phyloP scores from a whole-genome alignment of 2,329 filamentous ascomycete species.

The Colletotrichum gigasporum region DNA sequence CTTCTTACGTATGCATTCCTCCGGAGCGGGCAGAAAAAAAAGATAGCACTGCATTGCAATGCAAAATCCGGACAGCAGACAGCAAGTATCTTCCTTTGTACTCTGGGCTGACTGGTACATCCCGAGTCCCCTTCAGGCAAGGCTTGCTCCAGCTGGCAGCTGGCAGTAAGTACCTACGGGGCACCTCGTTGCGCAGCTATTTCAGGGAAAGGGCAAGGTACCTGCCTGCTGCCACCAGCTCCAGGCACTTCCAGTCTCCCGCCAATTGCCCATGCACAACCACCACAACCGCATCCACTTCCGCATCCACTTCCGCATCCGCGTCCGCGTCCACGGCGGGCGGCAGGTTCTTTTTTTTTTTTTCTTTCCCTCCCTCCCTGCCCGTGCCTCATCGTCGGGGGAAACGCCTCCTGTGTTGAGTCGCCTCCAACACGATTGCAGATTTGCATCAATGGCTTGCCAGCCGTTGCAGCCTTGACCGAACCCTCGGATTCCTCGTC shows the following conservation, averaged over 20 bases:
- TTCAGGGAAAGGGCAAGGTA: too few relatives aligned
- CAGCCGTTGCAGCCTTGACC: constrained; percentile 27
- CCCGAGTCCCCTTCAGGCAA: too few relatives aligned
- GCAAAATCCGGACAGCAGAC: too few relatives aligned
- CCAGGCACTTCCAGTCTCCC: too few relatives aligned
- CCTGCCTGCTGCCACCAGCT: too few relatives aligned
- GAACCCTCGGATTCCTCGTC: constrained; percentile 6
- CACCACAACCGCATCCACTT: neutral
- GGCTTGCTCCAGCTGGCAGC: too few relatives aligned
- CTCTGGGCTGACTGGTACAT: neutral
- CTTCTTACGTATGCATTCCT: too few relatives aligned
- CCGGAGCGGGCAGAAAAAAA: too few relatives aligned
- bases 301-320: too few relatives aligned
- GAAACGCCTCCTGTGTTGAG: constrained; percentile 24
- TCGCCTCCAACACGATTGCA: constrained; percentile 14
- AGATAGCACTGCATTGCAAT: too few relatives aligned
- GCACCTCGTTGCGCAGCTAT: too few relatives aligned
- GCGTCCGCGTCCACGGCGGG: neutral
- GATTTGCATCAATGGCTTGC: constrained; percentile 28
- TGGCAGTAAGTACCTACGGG: too few relatives aligned
- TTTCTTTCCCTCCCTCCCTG: constrained; percentile 4
- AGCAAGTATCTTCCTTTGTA: neutral
- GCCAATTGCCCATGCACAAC: neutral
- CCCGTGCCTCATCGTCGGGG: constrained; percentile 15
- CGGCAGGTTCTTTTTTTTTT: neutral